phyloP scores from a whole-genome alignment of 2,329 filamentous ascomycete genomes.

The Purpureocillium lavendulum region DNA sequence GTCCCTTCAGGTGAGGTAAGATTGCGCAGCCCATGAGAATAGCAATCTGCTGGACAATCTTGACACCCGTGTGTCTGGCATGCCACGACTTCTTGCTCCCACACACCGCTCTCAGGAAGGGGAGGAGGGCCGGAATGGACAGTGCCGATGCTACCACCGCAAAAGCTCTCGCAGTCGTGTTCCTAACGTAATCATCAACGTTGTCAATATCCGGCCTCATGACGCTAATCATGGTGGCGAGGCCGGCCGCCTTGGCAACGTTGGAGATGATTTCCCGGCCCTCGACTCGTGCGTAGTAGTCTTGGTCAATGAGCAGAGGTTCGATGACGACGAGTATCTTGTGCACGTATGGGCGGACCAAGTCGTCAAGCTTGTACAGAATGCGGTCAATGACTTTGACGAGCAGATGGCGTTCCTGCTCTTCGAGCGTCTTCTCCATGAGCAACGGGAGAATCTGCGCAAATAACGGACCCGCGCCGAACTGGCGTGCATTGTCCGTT shows the following conservation, averaged over 20 bases:
- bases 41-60: slow-evolving; percentile 97
- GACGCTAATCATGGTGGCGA: slow-evolving; percentile 98
- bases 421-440: slow-evolving; percentile 97
- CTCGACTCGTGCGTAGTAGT: slow-evolving; percentile 97
- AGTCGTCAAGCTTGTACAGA: slow-evolving; percentile 94
- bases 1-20: slow-evolving; percentile 85
- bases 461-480: slow-evolving; percentile 88
- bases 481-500: slow-evolving; percentile 93
- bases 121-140: slow-evolving; percentile 88
- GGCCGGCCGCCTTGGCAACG: slow-evolving; percentile 87
- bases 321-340: slow-evolving; percentile 99
- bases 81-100: slow-evolving; percentile 99
- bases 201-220: slow-evolving; percentile 99
- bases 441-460: slow-evolving; percentile 94
- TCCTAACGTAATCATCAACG: slow-evolving; percentile 95
- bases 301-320: slow-evolving; percentile 96
- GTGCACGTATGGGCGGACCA: slow-evolving; percentile 93
- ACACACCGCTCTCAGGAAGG: slow-evolving; percentile 91
- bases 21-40: slow-evolving; percentile 98
- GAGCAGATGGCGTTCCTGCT: slow-evolving; percentile 93
- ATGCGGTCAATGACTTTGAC: slow-evolving; percentile 99
- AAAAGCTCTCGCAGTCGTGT: slow-evolving; percentile 94
- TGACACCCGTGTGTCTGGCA: slow-evolving; percentile 93
- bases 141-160: slow-evolving; percentile 94
- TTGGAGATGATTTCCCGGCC: slow-evolving; percentile 99